Percentiles rank a stretch among this genome's conserved stretches.
These are phyloP conservation scores for Selenicereus undatus DNA, from an alignment of 148 eudicot species.

Conservation along the genomic window DNA sequence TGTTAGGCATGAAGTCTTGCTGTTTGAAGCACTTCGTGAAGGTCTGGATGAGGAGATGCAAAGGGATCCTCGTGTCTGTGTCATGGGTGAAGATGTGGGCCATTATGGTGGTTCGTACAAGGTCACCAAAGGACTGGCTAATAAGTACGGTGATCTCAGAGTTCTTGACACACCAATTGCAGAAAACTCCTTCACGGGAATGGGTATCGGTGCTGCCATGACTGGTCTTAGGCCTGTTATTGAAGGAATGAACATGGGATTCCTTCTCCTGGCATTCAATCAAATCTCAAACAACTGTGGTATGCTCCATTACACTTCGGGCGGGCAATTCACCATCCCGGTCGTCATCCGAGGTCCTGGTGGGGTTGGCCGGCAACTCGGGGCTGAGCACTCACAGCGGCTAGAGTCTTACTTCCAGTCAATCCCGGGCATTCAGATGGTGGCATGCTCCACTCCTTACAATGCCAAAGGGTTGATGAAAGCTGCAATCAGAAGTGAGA, in stretches of 20 bases:
- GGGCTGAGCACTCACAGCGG: conserved; percentile 32
- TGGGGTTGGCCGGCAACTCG: conserved; percentile 82
- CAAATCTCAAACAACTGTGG: conserved; percentile 78
- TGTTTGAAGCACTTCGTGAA: conserved; percentile 73
- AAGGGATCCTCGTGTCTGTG: conserved; percentile 57
- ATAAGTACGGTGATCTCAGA: conserved; percentile 61
- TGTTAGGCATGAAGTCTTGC: conserved; percentile 21
- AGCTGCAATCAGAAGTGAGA: conserved; percentile 77
- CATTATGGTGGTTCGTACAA: conserved; percentile 77
- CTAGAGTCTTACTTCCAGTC: conserved; percentile 72
- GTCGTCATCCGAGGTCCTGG: conserved; percentile 76
- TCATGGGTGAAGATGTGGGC: conserved; percentile 75
- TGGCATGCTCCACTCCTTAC: conserved; percentile 73
- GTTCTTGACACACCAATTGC: conserved; percentile 85
- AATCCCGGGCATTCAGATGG: conserved; percentile 69
- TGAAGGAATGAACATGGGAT: conserved; percentile 20
- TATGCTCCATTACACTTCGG: conserved; percentile 79
- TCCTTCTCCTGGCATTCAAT: conserved; percentile 66
- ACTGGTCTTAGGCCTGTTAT: not conserved
- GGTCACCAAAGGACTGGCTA: conserved; percentile 58
- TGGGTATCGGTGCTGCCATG: not conserved
- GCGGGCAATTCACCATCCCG: conserved; percentile 79
- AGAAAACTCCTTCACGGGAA: conserved; percentile 52
- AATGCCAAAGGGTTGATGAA: conserved; percentile 81
- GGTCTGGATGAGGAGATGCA: conserved; percentile 82